Evolutionary conservation across 140 eudicot genomes (phyloP).

Genomic region (Flaveria floridana): DNA sequence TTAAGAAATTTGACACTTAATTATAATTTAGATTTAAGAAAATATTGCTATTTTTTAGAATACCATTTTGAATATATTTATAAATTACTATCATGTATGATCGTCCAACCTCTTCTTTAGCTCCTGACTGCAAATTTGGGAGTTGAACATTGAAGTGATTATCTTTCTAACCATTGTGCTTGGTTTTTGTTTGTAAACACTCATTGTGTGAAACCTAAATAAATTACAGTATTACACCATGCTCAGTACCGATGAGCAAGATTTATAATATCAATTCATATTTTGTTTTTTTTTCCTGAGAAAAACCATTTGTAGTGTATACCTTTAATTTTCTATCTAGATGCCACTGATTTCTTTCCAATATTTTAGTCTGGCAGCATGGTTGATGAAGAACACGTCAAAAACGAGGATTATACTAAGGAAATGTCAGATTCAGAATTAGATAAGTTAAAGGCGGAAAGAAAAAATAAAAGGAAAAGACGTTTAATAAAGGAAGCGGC

Average conservation of each 20-base stretch:
- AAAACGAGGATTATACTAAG: conserved; percentile 17
- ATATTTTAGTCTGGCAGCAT: conserved; percentile 33
- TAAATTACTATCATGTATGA: too few species aligned
- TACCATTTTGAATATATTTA: neutral
- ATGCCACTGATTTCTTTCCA: conserved; percentile 3
- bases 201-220: neutral
- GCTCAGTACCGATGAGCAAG: neutral
- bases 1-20: neutral
- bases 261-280: neutral
- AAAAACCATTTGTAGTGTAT: neutral
- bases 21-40: too few species aligned
- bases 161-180: neutral
- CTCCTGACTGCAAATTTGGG: too few species aligned
- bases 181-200: neutral
- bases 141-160: too few species aligned
- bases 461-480: conserved; percentile 48
- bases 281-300: neutral
- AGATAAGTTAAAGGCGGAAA: conserved; percentile 34
- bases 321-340: neutral
- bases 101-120: too few species aligned
- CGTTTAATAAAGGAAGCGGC: conserved; percentile 56
- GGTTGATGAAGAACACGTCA: conserved; percentile 51
- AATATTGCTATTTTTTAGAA: neutral
- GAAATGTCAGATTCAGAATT: conserved; percentile 32
- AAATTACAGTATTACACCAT: neutral